Conservation (phyloP, 164 flowering plant genomes). For the Cinnamomum chago region DNA sequence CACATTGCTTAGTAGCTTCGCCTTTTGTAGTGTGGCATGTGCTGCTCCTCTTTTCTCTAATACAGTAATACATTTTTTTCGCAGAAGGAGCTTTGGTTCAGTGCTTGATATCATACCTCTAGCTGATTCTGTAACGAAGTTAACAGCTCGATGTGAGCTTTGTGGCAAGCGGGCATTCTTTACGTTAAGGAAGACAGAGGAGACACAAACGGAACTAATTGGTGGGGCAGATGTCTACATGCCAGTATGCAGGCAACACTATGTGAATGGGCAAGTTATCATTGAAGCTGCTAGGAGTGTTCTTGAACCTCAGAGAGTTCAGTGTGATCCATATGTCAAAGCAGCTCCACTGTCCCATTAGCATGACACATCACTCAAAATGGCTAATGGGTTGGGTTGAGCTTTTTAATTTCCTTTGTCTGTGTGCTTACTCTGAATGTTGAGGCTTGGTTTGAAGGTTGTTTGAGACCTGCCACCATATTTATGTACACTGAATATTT, state of each 20-base stretch:
- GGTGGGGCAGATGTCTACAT: constrained; percentile 89
- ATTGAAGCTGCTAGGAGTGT: constrained; percentile 44
- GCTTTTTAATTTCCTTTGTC: background rate
- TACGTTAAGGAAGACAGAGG: constrained; percentile 72
- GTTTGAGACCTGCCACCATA: too few relatives aligned
- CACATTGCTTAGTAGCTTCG: too few relatives aligned
- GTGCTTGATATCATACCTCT: constrained; percentile 82
- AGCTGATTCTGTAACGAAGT: constrained; percentile 85
- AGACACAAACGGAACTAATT: constrained; percentile 64
- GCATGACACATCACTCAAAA: background rate
- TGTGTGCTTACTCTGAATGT: background rate
- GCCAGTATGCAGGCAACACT: constrained; percentile 95
- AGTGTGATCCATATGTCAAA: constrained; percentile 20
- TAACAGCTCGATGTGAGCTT: constrained; percentile 82
- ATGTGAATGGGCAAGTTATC: constrained; percentile 55
- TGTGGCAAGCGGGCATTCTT: constrained; percentile 83
- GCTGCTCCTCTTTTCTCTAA: background rate
- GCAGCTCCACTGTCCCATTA: constrained; percentile 28
- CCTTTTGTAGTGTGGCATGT: background rate
- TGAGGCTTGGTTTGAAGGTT: background rate
- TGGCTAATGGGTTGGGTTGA: background rate
- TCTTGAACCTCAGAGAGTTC: constrained; percentile 21
- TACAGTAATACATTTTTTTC: background rate
- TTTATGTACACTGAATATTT: too few relatives aligned
- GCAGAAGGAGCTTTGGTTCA: constrained; percentile 86